Conservation (phyloP, 371 early-diverging fungal genomes). For the Smittium culicis region DNA sequence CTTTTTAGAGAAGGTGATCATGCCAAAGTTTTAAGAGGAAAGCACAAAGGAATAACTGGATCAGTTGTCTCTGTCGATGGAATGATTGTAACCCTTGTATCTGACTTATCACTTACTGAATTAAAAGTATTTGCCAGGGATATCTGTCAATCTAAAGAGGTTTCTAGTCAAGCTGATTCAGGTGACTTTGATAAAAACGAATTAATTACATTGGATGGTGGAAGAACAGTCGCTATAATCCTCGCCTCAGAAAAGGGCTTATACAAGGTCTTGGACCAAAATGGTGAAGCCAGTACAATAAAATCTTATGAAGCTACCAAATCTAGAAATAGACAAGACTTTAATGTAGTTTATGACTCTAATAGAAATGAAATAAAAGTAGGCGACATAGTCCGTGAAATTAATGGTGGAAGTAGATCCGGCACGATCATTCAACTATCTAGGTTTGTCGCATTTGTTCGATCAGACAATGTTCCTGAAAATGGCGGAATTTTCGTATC, state of each 20-base stretch:
- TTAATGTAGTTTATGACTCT: constrained; percentile 62
- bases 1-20: constrained; percentile 80
- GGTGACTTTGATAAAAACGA: constrained; percentile 65
- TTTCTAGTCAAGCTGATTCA: constrained; percentile 18
- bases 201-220: constrained; percentile 47
- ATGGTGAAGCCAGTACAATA: constrained; percentile 50
- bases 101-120: constrained; percentile 60
- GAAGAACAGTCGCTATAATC: constrained; percentile 65
- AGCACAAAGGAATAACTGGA: constrained; percentile 75
- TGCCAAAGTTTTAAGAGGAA: constrained; percentile 84
- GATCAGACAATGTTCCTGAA: constrained; percentile 46
- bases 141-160: constrained; percentile 56
- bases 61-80: constrained; percentile 67
- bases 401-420: constrained; percentile 41
- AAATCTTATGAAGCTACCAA: constrained; percentile 53
- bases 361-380: constrained; percentile 58
- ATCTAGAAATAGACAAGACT: constrained; percentile 44
- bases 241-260: constrained; percentile 63
- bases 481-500: constrained; percentile 55
- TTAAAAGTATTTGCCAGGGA: constrained; percentile 79
- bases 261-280: constrained; percentile 65
- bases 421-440: constrained; percentile 57
- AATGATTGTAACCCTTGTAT: constrained; percentile 63
- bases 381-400: constrained; percentile 67
- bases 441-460: constrained; percentile 47